Conservation (phyloP, 768 basidiomycete species). For the Boletus rufocinnamomeus region DNA sequence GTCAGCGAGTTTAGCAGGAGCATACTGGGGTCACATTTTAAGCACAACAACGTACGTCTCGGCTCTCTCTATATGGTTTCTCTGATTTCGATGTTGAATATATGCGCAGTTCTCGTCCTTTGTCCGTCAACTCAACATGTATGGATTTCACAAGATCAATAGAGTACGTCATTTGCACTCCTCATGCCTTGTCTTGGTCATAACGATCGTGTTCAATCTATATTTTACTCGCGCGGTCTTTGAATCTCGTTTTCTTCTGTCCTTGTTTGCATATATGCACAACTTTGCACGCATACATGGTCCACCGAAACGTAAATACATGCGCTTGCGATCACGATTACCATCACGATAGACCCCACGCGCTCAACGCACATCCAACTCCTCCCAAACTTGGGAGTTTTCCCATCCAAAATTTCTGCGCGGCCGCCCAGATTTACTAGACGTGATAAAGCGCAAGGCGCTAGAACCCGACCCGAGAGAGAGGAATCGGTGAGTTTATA, state of each 20-base stretch:
- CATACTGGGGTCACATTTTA: constrained; percentile 85
- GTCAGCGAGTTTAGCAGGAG: constrained; percentile 84
- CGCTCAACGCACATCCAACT: constrained; percentile 76
- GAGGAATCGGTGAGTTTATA: constrained; percentile 26
- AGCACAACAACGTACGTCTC: constrained; percentile 79
- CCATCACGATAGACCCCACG: constrained; percentile 62
- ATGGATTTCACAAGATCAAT: constrained; percentile 94
- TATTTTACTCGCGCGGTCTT: neutral
- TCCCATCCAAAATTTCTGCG: constrained; percentile 85
- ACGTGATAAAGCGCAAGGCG: constrained; percentile 86
- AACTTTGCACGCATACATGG: constrained; percentile 5
- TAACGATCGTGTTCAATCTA: constrained; percentile 16
- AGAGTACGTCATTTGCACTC: constrained; percentile 49
- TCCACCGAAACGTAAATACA: constrained; percentile 1
- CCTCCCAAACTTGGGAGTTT: constrained; percentile 88
- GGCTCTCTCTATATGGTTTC: constrained; percentile 24
- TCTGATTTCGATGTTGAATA: constrained; percentile 5
- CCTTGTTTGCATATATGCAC: constrained; percentile 9
- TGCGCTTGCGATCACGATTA: neutral
- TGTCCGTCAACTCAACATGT: constrained; percentile 95
- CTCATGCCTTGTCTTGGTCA: constrained; percentile 1
- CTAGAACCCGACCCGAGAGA: constrained; percentile 73
- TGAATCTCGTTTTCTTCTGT: neutral
- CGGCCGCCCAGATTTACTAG: constrained; percentile 75
- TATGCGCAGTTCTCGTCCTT: constrained; percentile 82